Evolutionary conservation across 2,329 filamentous ascomycete genomes (phyloP).

Genomic region (Fusarium cicatricum): DNA sequence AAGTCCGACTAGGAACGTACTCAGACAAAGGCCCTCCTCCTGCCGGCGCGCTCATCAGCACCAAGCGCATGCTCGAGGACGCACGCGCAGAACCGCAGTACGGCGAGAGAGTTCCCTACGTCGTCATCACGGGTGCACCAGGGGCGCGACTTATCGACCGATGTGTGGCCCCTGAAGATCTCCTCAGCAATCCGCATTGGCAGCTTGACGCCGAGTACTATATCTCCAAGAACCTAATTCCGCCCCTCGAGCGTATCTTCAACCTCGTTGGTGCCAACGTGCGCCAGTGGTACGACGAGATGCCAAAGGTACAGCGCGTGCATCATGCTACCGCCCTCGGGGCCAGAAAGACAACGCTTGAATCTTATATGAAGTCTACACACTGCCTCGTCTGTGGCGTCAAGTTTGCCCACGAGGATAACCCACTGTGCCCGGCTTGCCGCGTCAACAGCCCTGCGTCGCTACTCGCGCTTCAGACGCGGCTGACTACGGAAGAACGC

Average conservation of each 20-base stretch:
- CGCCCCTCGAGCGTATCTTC: conserved; percentile 94
- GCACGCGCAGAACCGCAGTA: conserved; percentile 90
- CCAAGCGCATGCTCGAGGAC: conserved; percentile 86
- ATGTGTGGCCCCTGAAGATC: conserved; percentile 85
- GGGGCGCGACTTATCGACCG: conserved; percentile 87
- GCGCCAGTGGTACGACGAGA: conserved; percentile 91
- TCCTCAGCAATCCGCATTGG: conserved; percentile 78
- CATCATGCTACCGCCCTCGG: conserved; percentile 46
- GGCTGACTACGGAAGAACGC: conserved; percentile 70
- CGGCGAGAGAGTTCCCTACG: conserved; percentile 93
- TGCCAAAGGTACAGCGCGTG: conserved; percentile 88
- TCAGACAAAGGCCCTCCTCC: conserved; percentile 78
- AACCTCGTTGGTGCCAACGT: conserved; percentile 95
- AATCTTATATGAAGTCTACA: conserved; percentile 87
- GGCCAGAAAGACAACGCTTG: conserved; percentile 75
- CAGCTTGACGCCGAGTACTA: conserved; percentile 96
- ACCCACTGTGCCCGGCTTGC: conserved; percentile 67
- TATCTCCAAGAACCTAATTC: conserved; percentile 94
- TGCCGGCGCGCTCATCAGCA: conserved; percentile 87
- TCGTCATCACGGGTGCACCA: conserved; percentile 88
- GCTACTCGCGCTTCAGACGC: conserved; percentile 68
- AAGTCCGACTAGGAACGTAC: conserved; percentile 91
- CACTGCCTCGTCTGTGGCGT: conserved; percentile 77
- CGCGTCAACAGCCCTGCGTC: conserved; percentile 63
- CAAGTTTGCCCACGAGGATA: conserved; percentile 42